These are phyloP conservation scores for Talaromyces liani DNA, from an alignment of 495 filamentous ascomycete species.

Conservation along the genomic window DNA sequence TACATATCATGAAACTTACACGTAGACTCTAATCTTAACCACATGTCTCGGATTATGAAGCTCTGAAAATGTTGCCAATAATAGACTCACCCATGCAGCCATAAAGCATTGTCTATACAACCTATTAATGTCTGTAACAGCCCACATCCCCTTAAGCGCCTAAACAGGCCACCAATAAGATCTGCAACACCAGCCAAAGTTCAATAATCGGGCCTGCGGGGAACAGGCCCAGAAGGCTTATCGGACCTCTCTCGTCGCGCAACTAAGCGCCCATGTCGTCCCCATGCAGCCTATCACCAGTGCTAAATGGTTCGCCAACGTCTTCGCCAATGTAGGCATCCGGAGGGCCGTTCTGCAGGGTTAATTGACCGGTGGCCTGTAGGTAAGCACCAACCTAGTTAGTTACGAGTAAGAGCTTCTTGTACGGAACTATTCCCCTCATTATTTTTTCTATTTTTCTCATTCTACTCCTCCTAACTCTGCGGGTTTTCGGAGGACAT, in stretches of 20 bases:
- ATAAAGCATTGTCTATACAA: not conserved
- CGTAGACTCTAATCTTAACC: not conserved
- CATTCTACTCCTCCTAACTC: not conserved
- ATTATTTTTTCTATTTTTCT: not conserved
- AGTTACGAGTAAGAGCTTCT: not conserved
- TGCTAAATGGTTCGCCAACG: not conserved
- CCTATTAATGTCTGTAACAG: not conserved
- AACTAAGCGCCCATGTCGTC: not conserved
- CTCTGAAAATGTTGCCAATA: not conserved
- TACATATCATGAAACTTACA: not conserved
- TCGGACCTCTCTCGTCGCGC: constrained; percentile 1
- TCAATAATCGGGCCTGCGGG: not conserved
- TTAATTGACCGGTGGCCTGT: not conserved
- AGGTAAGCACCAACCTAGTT: not conserved
- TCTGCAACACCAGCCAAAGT: not conserved
- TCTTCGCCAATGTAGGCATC: not conserved
- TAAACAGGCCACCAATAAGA: not conserved
- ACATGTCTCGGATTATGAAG: not conserved
- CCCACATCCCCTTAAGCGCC: not conserved
- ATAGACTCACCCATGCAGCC: not conserved
- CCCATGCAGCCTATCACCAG: constrained; percentile 1
- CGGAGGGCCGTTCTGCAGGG: not conserved
- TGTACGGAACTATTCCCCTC: not conserved
- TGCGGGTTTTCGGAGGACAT: not conserved
- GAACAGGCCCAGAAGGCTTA: not conserved